Conservation (phyloP, 2,329 filamentous ascomycete genomes). For the Lachnellula willkommii region DNA sequence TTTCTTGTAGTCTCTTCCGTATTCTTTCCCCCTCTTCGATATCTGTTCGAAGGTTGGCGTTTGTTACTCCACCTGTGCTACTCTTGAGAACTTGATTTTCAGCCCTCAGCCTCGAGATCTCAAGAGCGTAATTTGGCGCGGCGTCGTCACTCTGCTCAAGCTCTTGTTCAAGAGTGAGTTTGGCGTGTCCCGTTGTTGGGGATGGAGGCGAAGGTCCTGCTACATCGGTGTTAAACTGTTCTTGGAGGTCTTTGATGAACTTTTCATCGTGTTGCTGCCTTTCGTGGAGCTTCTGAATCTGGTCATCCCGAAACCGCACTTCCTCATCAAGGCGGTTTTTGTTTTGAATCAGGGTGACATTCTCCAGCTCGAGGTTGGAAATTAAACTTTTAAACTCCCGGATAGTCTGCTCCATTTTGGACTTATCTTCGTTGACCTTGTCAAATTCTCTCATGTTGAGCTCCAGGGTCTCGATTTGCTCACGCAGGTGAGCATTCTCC, state of each 20-base stretch:
- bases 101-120: slow-evolving; percentile 54
- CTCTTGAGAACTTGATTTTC: slow-evolving; percentile 56
- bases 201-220: slow-evolving; percentile 17
- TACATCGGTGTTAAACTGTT: slow-evolving; percentile 37
- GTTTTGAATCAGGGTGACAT: slow-evolving; percentile 35
- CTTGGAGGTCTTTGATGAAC: slow-evolving; percentile 49
- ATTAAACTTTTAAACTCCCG: slow-evolving; percentile 36
- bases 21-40: slow-evolving; percentile 50
- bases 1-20: slow-evolving; percentile 47
- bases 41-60: slow-evolving; percentile 49
- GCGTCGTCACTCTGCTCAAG: slow-evolving; percentile 37
- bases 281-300: slow-evolving; percentile 31
- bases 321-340: slow-evolving; percentile 44
- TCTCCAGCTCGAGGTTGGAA: slow-evolving; percentile 28
- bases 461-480: slow-evolving; percentile 49
- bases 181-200: slow-evolving; percentile 8
- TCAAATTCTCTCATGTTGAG: slow-evolving; percentile 39
- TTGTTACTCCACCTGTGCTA: slow-evolving; percentile 49
- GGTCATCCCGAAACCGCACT: slow-evolving; percentile 26
- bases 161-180: slow-evolving; percentile 54
- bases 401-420: slow-evolving; percentile 32
- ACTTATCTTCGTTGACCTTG: slow-evolving; percentile 25
- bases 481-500: slow-evolving; percentile 51
- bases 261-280: slow-evolving; percentile 41
- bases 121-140: slow-evolving; percentile 44